Evolutionary conservation across 768 basidiomycete species (phyloP), one percentile per base, ranked within the genome.

Genomic region (Hypholoma fasciculare): DNA sequence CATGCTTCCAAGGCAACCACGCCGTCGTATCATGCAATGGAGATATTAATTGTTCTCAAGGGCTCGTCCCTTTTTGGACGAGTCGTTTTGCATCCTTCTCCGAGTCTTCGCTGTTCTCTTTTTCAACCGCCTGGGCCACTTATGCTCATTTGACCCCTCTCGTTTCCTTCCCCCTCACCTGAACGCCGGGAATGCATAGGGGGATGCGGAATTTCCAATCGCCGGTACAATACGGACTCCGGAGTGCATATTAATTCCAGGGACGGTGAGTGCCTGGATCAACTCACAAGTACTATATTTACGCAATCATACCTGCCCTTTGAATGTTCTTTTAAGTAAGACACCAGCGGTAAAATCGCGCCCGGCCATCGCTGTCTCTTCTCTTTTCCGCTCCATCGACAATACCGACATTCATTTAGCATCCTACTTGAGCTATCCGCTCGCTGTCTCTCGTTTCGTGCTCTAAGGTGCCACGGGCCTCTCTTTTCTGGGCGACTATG

Each of bases 311-410:
- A 38, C 52, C 50, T 60, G 58, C 17, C 17, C 37, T 52, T 46
- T 56, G 56, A 58, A 55, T 54, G 53, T 58, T 49, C 49, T 58
- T 57, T 63, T 49, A 52, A 58, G 50, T 49, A 52, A 58, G 50
- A 48, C 27, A 20, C 13, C 20, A 12, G 13, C 26, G 42, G 48
- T 14, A 42, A 34, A 34, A 34, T 34, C 30, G 30, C 30, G 30
- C 30, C 30, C 30, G 40, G 40, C 7, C 40, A 17, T 17, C 7
- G 16, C 17, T 42, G 57, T 60, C 59, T 61, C 49, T 49, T 52
- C 37, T 38, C 39, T 54, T 11, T 49, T 49, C 36, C 59, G 49
- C 52, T 63, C 59, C 56, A 14, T 16, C 40, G 17, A 17, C 40
- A 16, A 42, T 16, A 14, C 17, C 13, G 3, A 4, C 40, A 42